Evolutionary conservation across 208 protist genomes (phyloP).

Genomic region (Wallacemonas sp.): DNA sequence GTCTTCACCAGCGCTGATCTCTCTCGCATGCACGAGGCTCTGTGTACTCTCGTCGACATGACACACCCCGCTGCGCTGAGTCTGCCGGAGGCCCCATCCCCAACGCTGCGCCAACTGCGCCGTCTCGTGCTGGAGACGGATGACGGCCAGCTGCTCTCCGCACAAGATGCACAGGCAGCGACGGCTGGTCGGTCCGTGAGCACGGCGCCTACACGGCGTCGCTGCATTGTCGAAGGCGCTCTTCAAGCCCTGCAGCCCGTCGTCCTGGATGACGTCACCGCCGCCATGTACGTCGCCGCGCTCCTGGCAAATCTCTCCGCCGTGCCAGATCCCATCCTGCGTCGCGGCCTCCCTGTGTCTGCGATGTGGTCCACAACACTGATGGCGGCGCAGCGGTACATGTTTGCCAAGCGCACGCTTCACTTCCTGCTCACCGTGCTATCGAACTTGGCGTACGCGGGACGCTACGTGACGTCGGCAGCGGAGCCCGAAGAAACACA

Average conservation of each 20-base stretch:
- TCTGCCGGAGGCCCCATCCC: neutral
- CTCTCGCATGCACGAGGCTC: conserved; percentile 1
- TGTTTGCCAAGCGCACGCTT: conserved; percentile 20
- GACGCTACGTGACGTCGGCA: neutral
- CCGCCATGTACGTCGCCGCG: conserved; percentile 28
- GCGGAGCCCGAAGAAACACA: neutral
- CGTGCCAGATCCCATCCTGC: conserved; percentile 5
- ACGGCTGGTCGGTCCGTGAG: too few species aligned
- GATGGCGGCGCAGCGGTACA: conserved; percentile 23
- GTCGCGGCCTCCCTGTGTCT: conserved; percentile 6
- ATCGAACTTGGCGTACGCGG: conserved; percentile 25
- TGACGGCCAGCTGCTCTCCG: too few species aligned
- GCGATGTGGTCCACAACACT: conserved; percentile 18
- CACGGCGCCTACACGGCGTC: too few species aligned
- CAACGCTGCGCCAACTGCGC: conserved; percentile 10
- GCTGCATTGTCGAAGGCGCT: conserved; percentile 12
- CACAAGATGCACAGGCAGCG: too few species aligned
- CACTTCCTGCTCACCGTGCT: conserved; percentile 27
- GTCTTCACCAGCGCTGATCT: conserved; percentile 18
- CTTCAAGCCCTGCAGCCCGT: conserved; percentile 20
- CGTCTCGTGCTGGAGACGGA: conserved; percentile 11
- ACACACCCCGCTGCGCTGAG: neutral
- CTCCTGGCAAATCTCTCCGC: conserved; percentile 33
- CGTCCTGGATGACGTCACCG: conserved; percentile 16
- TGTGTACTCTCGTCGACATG: conserved; percentile 18